Percentiles rank a stretch among this genome's conserved stretches.
phyloP scores from a whole-genome alignment of 75 land plant species.

The Sequoia sempervirens region DNA sequence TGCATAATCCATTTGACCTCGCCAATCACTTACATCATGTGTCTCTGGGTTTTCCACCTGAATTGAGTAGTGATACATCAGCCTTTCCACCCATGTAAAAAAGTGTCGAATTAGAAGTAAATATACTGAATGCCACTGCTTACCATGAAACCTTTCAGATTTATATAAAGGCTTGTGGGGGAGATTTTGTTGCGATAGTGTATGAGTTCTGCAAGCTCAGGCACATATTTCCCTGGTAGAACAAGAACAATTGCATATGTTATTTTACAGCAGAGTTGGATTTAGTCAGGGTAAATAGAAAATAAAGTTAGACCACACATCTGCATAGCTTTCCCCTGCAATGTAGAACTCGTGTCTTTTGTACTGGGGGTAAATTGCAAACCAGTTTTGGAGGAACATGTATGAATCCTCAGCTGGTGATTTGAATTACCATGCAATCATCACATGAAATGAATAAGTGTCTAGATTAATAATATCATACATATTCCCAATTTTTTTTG shows the following conservation, averaged over 20 bases:
- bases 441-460: no score
- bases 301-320: conserved; percentile 13
- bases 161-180: conserved; percentile 15
- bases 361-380: conserved; percentile 63
- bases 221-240: conserved; percentile 62
- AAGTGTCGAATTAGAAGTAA: not conserved
- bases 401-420: conserved; percentile 61
- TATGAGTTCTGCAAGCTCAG: conserved; percentile 63
- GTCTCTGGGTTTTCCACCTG: conserved; percentile 69
- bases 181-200: conserved; percentile 43
- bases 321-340: conserved; percentile 91
- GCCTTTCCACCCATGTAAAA: not conserved
- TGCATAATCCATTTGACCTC: conserved; percentile 58
- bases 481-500: no score
- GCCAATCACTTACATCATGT: conserved; percentile 34
- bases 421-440: not conserved
- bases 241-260: not conserved
- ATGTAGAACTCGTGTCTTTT: conserved; percentile 68
- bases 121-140: not conserved
- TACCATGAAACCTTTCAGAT: conserved; percentile 77
- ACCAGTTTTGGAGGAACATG: conserved; percentile 63
- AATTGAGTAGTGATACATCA: not conserved
- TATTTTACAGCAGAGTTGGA: not conserved
- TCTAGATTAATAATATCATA: no score
- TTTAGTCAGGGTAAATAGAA: not conserved